Percentiles rank a stretch among this genome's conserved stretches.
Conservation (phyloP, 2,329 filamentous ascomycete species). For the Myriangium duriaei region DNA sequence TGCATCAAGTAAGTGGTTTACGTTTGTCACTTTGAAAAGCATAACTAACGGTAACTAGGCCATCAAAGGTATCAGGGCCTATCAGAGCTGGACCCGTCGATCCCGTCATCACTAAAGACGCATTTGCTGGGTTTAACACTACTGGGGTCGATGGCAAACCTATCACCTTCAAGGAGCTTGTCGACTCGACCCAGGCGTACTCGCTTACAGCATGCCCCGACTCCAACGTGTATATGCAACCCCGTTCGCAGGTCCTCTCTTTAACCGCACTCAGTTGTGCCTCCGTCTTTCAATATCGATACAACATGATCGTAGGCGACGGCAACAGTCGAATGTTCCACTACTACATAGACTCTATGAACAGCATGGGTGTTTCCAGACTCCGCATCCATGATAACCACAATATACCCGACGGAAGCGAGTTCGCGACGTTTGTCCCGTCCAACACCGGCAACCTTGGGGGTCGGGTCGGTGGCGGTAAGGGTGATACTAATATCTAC, state of each 20-base stretch:
- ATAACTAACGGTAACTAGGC: no score
- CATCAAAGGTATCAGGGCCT: no score
- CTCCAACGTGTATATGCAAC: constrained; percentile 23
- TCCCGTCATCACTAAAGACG: no score
- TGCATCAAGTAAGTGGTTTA: constrained; percentile 11
- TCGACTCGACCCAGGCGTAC: constrained; percentile 13
- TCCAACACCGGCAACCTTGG: constrained; percentile 2
- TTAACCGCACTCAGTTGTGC: constrained; percentile 7
- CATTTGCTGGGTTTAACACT: no score
- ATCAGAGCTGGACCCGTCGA: no score
- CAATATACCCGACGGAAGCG: constrained; percentile 3
- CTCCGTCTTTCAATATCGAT: constrained; percentile 10
- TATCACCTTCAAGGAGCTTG: constrained; percentile 15
- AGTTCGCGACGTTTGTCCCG: constrained; percentile 8
- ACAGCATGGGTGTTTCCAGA: constrained; percentile 19
- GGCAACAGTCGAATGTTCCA: constrained; percentile 17
- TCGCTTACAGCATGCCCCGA: constrained; percentile 23
- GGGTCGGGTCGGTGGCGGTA: no score
- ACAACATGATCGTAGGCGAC: constrained; percentile 10
- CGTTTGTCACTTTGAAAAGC: no score
- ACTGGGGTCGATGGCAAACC: constrained; percentile 12
- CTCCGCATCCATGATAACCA: constrained; percentile 17
- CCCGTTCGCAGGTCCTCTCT: constrained; percentile 12
- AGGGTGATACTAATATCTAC: no score
- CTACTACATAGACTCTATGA: constrained; percentile 26